These are phyloP conservation scores for Fusarium compactum DNA, from an alignment of 2,329 filamentous ascomycete species.

Conservation along the genomic window DNA sequence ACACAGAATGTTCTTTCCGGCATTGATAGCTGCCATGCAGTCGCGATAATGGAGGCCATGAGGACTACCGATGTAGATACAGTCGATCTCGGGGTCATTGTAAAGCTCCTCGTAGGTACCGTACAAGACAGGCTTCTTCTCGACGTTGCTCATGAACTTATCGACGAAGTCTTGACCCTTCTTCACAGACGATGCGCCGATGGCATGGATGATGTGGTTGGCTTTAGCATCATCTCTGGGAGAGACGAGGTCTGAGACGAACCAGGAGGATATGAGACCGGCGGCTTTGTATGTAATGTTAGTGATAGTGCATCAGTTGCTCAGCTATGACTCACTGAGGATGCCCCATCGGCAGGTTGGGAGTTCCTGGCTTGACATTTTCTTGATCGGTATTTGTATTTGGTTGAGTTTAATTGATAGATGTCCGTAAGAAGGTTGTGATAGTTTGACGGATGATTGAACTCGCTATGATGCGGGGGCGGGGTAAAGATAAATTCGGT, in stretches of 20 bases:
- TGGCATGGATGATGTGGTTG: not conserved
- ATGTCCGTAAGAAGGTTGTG: no score
- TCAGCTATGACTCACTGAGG: not conserved
- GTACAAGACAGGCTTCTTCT: not conserved
- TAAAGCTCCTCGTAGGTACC: conserved; percentile 50
- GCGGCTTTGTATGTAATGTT: no score
- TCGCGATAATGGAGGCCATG: conserved; percentile 53
- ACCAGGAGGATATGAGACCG: not conserved
- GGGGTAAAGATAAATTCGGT: no score
- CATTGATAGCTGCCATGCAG: conserved; percentile 49
- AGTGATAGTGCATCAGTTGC: no score
- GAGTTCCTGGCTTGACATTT: not conserved
- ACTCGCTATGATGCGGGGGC: no score
- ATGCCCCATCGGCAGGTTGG: not conserved
- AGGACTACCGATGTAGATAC: conserved; percentile 54
- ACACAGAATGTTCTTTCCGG: conserved; percentile 54
- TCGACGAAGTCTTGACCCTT: conserved; percentile 2
- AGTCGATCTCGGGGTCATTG: conserved; percentile 50
- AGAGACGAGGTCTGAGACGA: conserved; percentile 2
- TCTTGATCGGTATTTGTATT: no score
- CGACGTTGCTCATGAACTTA: not conserved
- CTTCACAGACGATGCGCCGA: not conserved
- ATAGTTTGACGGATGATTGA: no score
- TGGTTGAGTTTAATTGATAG: no score
- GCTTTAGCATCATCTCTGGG: not conserved